Evolutionary conservation across 1,284 basidiomycete genomes (phyloP).

Genomic region (Austroboletus olivaceoglutinosus): DNA sequence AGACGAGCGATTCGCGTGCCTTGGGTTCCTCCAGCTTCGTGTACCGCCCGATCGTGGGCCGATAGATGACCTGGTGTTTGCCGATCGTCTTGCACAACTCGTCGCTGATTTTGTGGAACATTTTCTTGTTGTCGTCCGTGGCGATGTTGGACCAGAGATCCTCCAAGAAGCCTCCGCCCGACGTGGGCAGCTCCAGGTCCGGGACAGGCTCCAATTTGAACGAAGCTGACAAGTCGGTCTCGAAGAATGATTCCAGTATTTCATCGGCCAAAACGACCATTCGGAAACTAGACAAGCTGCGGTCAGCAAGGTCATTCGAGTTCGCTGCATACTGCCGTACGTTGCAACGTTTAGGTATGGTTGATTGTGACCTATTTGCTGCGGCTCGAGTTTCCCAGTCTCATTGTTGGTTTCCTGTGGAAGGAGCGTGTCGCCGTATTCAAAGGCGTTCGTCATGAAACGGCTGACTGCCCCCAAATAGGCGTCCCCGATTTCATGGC

Average conservation of each 20-base stretch:
- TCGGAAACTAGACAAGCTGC: conserved; percentile 65
- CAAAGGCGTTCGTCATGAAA: conserved; percentile 96
- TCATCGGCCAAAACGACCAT: conserved; percentile 97
- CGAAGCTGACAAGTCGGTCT: conserved; percentile 81
- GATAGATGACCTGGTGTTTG: conserved; percentile 79
- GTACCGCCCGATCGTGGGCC: conserved; percentile 83
- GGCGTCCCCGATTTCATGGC: conserved; percentile 95
- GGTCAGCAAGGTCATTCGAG: conserved; percentile 9
- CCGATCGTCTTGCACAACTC: conserved; percentile 92
- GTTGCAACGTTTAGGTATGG: conserved; percentile 87
- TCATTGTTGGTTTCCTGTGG: conserved; percentile 46
- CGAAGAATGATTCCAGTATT: conserved; percentile 92
- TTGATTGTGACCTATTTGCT: conserved; percentile 64
- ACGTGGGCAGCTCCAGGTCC: conserved; percentile 60
- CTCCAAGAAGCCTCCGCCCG: conserved; percentile 67
- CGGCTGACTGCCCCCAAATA: conserved; percentile 94
- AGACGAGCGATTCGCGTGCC: conserved; percentile 82
- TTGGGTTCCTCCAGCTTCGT: conserved; percentile 83
- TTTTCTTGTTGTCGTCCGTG: conserved; percentile 83
- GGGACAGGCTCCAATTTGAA: conserved; percentile 79
- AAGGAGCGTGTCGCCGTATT: conserved; percentile 86
- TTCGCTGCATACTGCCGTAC: conserved; percentile 40
- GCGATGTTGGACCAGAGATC: conserved; percentile 87
- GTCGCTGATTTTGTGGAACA: conserved; percentile 86
- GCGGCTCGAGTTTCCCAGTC: conserved; percentile 44